A percentile compares a stretch with the other conserved stretches of the same genome.
Conservation (phyloP, 768 basidiomycete species). For the Russula emetica region DNA sequence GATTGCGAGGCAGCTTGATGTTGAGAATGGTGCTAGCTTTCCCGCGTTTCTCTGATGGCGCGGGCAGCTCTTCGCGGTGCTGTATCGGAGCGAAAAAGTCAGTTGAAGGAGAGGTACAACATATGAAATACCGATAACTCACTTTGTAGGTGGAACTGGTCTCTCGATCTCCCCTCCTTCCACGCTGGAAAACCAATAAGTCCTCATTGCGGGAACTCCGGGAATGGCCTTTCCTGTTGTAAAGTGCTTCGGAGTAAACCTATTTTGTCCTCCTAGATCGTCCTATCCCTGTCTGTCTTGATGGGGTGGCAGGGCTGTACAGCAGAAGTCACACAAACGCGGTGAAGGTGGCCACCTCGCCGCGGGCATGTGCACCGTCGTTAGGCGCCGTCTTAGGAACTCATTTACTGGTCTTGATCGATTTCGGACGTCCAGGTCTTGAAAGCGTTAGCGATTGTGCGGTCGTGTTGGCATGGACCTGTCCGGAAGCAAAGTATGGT, state of each 20-base stretch:
- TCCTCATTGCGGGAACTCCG: not conserved
- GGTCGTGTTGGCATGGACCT: not conserved
- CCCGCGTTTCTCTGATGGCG: not conserved
- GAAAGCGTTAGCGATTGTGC: not conserved
- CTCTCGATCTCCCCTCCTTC: constrained; percentile 1
- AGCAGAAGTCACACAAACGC: not conserved
- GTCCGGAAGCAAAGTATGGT: not conserved
- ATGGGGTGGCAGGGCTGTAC: not conserved
- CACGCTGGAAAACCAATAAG: not conserved
- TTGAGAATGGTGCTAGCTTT: not conserved
- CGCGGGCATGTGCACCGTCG: not conserved
- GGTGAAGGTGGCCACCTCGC: not conserved
- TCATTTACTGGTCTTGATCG: not conserved
- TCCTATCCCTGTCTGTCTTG: not conserved
- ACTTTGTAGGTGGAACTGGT: not conserved
- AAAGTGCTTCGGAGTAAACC: not conserved
- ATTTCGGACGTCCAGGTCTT: not conserved
- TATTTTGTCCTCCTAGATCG: not conserved
- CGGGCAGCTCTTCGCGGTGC: constrained; percentile 1
- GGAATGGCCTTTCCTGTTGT: not conserved
- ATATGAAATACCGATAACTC: constrained; percentile 2
- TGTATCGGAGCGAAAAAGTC: not conserved
- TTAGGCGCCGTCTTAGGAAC: constrained; percentile 6
- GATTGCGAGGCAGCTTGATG: not conserved
- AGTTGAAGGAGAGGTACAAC: not conserved